Percentiles rank a stretch among this genome's conserved stretches.
These are phyloP conservation scores for Pachyrhizus erosus DNA, from an alignment of 306 rosid species.

Conservation along the genomic window DNA sequence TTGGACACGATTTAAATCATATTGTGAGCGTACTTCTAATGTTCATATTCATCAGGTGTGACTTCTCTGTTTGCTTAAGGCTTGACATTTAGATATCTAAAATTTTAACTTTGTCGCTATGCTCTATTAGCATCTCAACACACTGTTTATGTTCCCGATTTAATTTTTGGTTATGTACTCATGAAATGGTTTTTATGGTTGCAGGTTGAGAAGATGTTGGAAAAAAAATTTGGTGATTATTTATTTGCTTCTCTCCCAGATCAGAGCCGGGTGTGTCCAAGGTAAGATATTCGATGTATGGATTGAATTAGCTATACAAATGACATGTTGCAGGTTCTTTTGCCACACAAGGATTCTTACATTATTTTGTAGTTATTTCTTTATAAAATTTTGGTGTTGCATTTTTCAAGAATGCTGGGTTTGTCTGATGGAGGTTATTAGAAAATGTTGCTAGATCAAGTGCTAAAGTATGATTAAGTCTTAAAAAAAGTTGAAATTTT, in stretches of 20 bases:
- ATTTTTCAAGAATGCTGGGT: background rate
- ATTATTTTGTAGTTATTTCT: background rate
- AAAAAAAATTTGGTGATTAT: constrained; percentile 76
- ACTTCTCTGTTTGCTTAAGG: constrained; percentile 23
- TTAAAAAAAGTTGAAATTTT: background rate
- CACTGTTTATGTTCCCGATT: background rate
- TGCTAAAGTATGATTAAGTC: background rate
- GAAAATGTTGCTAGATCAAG: background rate
- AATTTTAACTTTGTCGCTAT: constrained; percentile 1
- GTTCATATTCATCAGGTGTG: constrained; percentile 92
- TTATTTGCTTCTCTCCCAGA: constrained; percentile 77
- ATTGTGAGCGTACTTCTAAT: constrained; percentile 69
- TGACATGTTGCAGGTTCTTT: background rate
- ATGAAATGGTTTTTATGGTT: constrained; percentile 34
- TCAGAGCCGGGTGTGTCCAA: constrained; percentile 78
- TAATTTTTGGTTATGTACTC: constrained; percentile 27
- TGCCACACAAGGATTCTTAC: background rate
- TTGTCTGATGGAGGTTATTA: background rate
- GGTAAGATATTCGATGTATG: constrained; percentile 54
- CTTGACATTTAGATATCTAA: constrained; percentile 30
- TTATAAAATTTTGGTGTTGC: background rate
- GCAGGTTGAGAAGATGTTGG: constrained; percentile 98
- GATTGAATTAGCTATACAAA: background rate
- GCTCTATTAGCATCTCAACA: constrained; percentile 20
- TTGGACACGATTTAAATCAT: constrained; percentile 91